Percentiles rank a stretch among this genome's conserved stretches.
Conservation (phyloP, 2,329 filamentous ascomycete species). For the Scedosporium minutisporum region DNA sequence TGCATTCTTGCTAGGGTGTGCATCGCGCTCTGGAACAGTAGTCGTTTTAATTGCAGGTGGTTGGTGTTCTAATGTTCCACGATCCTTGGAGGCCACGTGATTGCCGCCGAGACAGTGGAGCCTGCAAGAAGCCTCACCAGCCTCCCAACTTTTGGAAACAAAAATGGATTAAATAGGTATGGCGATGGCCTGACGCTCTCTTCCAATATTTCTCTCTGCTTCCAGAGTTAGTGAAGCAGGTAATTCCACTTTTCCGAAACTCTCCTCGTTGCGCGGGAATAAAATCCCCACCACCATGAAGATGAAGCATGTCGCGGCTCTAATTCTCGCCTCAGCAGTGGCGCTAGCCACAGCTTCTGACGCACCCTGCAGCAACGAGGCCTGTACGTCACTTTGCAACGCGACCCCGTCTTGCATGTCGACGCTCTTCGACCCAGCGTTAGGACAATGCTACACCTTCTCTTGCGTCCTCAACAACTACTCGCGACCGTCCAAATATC, state of each 20-base stretch:
- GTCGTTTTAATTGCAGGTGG: no score
- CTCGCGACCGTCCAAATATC: constrained; percentile 1
- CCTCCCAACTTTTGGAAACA: not conserved
- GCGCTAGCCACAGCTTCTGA: not conserved
- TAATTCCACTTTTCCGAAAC: not conserved
- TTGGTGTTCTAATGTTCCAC: no score
- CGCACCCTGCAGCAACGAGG: constrained; percentile 6
- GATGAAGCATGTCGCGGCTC: not conserved
- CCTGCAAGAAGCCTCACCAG: not conserved
- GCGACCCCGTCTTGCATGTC: constrained; percentile 1
- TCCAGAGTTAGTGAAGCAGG: not conserved
- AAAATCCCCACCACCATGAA: not conserved
- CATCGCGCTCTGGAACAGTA: no score
- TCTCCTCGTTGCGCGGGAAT: not conserved
- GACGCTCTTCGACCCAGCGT: constrained; percentile 5
- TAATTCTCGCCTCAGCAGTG: not conserved
- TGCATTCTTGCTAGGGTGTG: no score
- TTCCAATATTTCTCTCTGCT: not conserved
- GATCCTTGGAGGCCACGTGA: no score
- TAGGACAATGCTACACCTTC: constrained; percentile 4
- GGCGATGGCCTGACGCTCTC: not conserved
- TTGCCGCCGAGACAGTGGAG: not conserved
- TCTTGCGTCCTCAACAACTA: constrained; percentile 6
- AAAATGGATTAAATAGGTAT: not conserved
- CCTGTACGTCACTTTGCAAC: constrained; percentile 5